Percentiles rank a stretch among this genome's conserved stretches.
Evolutionary conservation across 352 stramenopile genomes (phyloP).

Genomic region (Aphanomyces invadans): DNA sequence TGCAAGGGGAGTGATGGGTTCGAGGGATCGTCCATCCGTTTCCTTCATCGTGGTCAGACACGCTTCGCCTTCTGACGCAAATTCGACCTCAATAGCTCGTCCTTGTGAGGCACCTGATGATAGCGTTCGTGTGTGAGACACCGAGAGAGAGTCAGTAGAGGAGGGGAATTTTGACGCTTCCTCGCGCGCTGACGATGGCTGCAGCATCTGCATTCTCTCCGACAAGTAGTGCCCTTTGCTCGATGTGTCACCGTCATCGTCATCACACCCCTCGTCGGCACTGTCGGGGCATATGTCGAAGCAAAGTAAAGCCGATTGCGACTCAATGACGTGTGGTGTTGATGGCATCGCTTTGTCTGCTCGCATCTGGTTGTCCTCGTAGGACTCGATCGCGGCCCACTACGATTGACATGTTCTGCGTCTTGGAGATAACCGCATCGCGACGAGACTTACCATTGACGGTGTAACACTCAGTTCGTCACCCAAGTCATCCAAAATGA

Average conservation of each 20-base stretch:
- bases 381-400: slow-evolving; percentile 1
- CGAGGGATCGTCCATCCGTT: no score
- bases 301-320: neutral
- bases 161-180: no score
- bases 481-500: neutral
- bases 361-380: neutral
- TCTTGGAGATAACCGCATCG: neutral
- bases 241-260: neutral
- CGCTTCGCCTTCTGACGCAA: no score
- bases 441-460: neutral
- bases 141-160: no score
- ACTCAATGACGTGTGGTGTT: neutral
- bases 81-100: no score
- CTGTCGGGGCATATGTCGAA: slow-evolving; percentile 3
- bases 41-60: no score
- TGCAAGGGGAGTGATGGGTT: no score
- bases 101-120: no score
- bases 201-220: neutral
- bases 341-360: neutral
- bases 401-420: neutral
- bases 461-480: slow-evolving; percentile 1
- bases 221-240: neutral
- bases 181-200: neutral
- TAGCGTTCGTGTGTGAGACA: no score
- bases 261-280: neutral